Conservation (phyloP, 192 early-diverging fungal species). For the Podila epigama region DNA sequence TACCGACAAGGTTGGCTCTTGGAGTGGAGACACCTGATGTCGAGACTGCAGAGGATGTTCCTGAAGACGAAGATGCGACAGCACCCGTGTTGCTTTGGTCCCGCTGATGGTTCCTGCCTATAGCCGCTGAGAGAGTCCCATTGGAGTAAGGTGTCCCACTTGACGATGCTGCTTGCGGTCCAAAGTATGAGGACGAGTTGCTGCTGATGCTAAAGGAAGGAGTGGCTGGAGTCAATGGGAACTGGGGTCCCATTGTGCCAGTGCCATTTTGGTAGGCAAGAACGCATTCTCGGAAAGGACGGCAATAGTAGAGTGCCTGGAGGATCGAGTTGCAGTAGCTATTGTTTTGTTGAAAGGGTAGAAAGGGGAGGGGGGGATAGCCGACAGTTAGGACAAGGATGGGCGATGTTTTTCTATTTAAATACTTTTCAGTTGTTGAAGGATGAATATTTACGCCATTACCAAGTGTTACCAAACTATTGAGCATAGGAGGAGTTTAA, state of each 20-base stretch:
- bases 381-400: constrained; percentile 1
- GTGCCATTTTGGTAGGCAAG: constrained; percentile 70
- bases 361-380: neutral
- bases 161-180: constrained; percentile 22
- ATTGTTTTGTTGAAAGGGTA: too few relatives aligned
- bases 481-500: neutral
- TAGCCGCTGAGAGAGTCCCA: constrained; percentile 1
- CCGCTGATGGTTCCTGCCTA: constrained; percentile 16
- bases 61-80: constrained; percentile 14
- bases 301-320: constrained; percentile 95
- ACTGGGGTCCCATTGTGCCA: constrained; percentile 32
- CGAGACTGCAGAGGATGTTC: constrained; percentile 1
- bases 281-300: constrained; percentile 93
- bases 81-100: constrained; percentile 15
- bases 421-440: neutral
- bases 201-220: constrained; percentile 21
- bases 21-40: constrained; percentile 3
- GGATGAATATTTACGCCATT: constrained; percentile 8
- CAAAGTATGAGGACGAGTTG: constrained; percentile 27
- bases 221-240: constrained; percentile 47
- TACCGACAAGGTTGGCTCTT: constrained; percentile 29
- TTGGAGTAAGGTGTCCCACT: constrained; percentile 2
- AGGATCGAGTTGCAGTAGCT: constrained; percentile 97
- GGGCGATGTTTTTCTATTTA: constrained; percentile 3
- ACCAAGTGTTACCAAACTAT: constrained; percentile 91